phyloP scores from a whole-genome alignment of 805 yeast species.

The Saturnispora zaruensis region DNA sequence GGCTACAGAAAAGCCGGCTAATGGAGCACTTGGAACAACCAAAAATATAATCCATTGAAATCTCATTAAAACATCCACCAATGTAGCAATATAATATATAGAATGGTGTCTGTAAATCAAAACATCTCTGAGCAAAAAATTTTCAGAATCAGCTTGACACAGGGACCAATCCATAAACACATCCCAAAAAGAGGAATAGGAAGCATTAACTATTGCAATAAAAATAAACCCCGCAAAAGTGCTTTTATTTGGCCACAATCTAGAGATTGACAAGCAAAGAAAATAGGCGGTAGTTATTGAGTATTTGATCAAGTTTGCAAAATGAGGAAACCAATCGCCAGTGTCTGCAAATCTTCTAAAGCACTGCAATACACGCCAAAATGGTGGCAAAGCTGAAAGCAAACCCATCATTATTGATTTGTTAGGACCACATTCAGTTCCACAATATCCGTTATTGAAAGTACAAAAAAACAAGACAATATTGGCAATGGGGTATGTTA shows the following conservation, averaged over 20 bases:
- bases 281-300: slow-evolving; percentile 57
- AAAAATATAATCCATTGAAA: slow-evolving; percentile 84
- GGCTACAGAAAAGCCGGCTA: slow-evolving; percentile 73
- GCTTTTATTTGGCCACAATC: slow-evolving; percentile 42
- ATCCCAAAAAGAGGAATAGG: slow-evolving; percentile 76
- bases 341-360: slow-evolving; percentile 85
- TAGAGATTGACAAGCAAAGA: slow-evolving; percentile 63
- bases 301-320: slow-evolving; percentile 81
- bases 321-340: slow-evolving; percentile 93
- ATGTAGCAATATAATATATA: slow-evolving; percentile 66
- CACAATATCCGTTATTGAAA: slow-evolving; percentile 52
- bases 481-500: slow-evolving; percentile 83
- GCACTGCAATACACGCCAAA: slow-evolving; percentile 89
- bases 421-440: slow-evolving; percentile 60
- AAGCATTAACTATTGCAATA: slow-evolving; percentile 65
- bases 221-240: slow-evolving; percentile 48
- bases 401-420: slow-evolving; percentile 74
- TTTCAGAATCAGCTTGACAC: slow-evolving; percentile 53
- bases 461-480: slow-evolving; percentile 78
- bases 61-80: slow-evolving; percentile 63
- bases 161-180: slow-evolving; percentile 94
- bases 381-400: slow-evolving; percentile 71
- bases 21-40: slow-evolving; percentile 70
- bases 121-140: slow-evolving; percentile 59
- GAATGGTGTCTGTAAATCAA: slow-evolving; percentile 52